phyloP scores from a whole-genome alignment of 1,284 basidiomycete genomes.

The Rugosomyces carneus region DNA sequence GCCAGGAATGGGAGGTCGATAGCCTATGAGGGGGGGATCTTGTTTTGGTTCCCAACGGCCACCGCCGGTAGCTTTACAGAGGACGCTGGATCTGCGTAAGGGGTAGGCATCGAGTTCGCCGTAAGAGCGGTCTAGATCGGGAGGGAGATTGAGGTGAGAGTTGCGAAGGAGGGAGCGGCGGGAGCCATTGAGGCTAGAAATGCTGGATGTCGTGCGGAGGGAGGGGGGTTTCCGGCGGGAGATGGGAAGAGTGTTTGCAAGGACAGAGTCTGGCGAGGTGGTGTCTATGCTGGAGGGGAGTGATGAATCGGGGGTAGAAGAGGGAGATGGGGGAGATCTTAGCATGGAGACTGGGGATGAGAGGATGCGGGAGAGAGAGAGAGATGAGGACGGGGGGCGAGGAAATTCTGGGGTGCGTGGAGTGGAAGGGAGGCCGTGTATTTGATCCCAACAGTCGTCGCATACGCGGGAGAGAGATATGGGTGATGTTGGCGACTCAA shows the following conservation, averaged over 20 bases:
- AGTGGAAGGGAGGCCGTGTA: slow-evolving; percentile 46
- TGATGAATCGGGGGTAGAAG: slow-evolving; percentile 17
- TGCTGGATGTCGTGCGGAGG: slow-evolving; percentile 28
- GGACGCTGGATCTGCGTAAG: slow-evolving; percentile 51
- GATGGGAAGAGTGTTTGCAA: slow-evolving; percentile 22
- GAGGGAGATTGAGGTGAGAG: slow-evolving; percentile 27
- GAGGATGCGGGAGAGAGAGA: slow-evolving; percentile 26
- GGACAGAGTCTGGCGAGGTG: slow-evolving; percentile 13
- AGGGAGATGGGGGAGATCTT: slow-evolving; percentile 24
- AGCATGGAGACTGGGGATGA: slow-evolving; percentile 34
- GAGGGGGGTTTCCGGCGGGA: slow-evolving; percentile 24
- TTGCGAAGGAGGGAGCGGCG: slow-evolving; percentile 25
- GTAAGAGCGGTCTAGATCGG: slow-evolving; percentile 37
- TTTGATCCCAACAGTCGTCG: slow-evolving; percentile 66
- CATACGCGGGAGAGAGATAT: slow-evolving; percentile 49
- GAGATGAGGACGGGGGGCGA: slow-evolving; percentile 18
- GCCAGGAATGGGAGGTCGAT: slow-evolving; percentile 50
- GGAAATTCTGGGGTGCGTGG: slow-evolving; percentile 39
- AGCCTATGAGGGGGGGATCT: slow-evolving; percentile 36
- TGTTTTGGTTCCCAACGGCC: slow-evolving; percentile 70
- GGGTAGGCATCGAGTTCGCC: slow-evolving; percentile 66
- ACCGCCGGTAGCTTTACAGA: slow-evolving; percentile 70
- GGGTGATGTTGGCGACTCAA: slow-evolving; percentile 50
- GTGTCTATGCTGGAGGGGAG: slow-evolving; percentile 20
- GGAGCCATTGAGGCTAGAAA: slow-evolving; percentile 24